Evolutionary conservation across 495 filamentous ascomycete species (phyloP).

Genomic region (Daldinia grandis): DNA sequence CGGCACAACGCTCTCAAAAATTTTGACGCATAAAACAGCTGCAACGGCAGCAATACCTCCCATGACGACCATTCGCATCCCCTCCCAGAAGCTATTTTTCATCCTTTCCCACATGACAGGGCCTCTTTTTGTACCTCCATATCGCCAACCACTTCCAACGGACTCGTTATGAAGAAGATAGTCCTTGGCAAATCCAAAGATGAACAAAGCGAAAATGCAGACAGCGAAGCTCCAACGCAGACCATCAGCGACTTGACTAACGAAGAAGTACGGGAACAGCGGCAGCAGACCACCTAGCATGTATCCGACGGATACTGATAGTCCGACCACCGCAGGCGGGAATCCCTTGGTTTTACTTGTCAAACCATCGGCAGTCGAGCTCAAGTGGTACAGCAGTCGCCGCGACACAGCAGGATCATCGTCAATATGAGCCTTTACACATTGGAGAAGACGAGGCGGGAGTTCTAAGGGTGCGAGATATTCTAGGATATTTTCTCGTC

Average conservation of each 20-base stretch:
- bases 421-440: conserved; percentile 69
- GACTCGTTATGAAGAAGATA: conserved; percentile 58
- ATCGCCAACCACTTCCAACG: conserved; percentile 40
- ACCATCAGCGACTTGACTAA: conserved; percentile 66
- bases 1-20: conserved; percentile 54
- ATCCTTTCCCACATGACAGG: conserved; percentile 34
- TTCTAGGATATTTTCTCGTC: conserved; percentile 22
- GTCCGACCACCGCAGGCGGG: conserved; percentile 49
- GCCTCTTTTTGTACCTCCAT: conserved; percentile 40
- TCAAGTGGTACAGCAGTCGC: conserved; percentile 11
- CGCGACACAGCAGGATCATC: conserved; percentile 68
- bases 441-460: conserved; percentile 71
- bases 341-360: conserved; percentile 18
- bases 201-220: conserved; percentile 74
- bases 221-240: conserved; percentile 73
- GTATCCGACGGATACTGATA: conserved; percentile 73
- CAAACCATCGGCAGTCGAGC: conserved; percentile 9
- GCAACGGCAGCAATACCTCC: conserved; percentile 71
- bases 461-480: conserved; percentile 58
- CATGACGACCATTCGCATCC: conserved; percentile 71
- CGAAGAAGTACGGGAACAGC: conserved; percentile 80
- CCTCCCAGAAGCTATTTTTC: conserved; percentile 49
- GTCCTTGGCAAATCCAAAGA: conserved; percentile 78
- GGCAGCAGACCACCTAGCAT: conserved; percentile 78
- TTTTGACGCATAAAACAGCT: conserved; percentile 71